phyloP scores from a whole-genome alignment of 208 protist species.

The Acanthamoeba rhysodes region DNA sequence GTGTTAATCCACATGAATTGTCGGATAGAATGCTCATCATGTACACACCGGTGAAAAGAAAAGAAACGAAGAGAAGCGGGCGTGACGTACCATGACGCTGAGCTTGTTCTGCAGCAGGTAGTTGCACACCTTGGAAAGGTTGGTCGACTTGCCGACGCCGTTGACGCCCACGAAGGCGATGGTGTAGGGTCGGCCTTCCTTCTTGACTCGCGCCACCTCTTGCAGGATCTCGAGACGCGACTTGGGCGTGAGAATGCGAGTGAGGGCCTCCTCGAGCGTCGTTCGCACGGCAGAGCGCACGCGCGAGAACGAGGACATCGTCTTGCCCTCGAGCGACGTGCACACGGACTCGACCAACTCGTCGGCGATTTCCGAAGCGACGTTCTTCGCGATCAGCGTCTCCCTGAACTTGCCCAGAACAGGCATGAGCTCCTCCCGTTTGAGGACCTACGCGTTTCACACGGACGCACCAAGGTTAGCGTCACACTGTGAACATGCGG shows the following conservation, averaged over 20 bases:
- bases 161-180: constrained; percentile 99
- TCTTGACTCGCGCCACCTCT: constrained; percentile 91
- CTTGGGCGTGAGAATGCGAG: constrained; percentile 97
- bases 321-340: constrained; percentile 94
- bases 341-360: constrained; percentile 96
- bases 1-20: constrained; percentile 24
- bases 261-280: constrained; percentile 94
- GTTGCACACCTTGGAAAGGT: constrained; percentile 98
- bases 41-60: not conserved
- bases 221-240: constrained; percentile 96
- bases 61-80: not conserved
- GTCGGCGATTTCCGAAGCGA: constrained; percentile 97
- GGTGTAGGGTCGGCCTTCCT: constrained; percentile 94
- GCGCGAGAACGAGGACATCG: constrained; percentile 93
- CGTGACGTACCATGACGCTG: constrained; percentile 89
- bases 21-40: constrained; percentile 31
- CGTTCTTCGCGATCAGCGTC: constrained; percentile 98
- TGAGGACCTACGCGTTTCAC: constrained; percentile 87
- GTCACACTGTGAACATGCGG: not conserved
- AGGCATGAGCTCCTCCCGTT: constrained; percentile 93
- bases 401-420: constrained; percentile 95
- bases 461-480: too few relatives aligned
- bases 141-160: constrained; percentile 99
- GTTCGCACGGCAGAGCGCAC: constrained; percentile 90
- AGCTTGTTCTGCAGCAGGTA: constrained; percentile 96